Conservation (phyloP, 1,284 basidiomycete species). For the Naganishia sp. region DNA sequence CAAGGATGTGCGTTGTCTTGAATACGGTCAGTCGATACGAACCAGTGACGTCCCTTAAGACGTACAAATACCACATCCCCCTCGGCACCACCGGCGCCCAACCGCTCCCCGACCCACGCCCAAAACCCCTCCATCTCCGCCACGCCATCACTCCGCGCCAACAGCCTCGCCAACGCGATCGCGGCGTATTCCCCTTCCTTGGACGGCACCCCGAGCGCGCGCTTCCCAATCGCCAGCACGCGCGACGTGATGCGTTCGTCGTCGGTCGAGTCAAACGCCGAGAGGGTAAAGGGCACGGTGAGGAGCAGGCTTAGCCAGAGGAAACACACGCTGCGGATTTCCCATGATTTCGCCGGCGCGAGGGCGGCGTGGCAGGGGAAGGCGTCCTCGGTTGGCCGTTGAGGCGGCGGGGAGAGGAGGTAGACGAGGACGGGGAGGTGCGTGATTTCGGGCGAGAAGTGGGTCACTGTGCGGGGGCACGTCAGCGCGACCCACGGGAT, state of each 20-base stretch:
- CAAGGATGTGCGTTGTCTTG: conserved; percentile 37
- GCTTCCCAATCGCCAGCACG: conserved; percentile 54
- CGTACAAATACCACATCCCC: conserved; percentile 18
- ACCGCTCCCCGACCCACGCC: conserved; percentile 41
- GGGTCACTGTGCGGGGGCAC: conserved; percentile 63
- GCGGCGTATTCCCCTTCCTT: conserved; percentile 51
- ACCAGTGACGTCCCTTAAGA: too few relatives aligned
- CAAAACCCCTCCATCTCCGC: conserved; percentile 44
- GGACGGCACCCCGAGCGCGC: conserved; percentile 47
- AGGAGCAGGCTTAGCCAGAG: conserved; percentile 93
- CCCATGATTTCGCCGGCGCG: conserved; percentile 62
- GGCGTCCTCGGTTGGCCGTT: conserved; percentile 40
- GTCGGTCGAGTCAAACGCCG: conserved; percentile 67
- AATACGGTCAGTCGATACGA: not conserved
- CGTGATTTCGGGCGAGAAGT: conserved; percentile 84
- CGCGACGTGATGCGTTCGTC: not conserved
- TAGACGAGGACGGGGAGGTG: conserved; percentile 75
- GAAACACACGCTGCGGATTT: conserved; percentile 77
- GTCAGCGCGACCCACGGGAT: conserved; percentile 12
- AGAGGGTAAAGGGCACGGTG: conserved; percentile 89
- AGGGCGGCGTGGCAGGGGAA: conserved; percentile 44
- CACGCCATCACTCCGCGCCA: conserved; percentile 48
- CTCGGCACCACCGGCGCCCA: conserved; percentile 21
- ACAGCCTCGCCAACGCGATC: conserved; percentile 49
- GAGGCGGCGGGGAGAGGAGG: conserved; percentile 63